Base-by-base conservation (phyloP, 768 basidiomycete species). In the Auriscalpium orientale region DNA sequence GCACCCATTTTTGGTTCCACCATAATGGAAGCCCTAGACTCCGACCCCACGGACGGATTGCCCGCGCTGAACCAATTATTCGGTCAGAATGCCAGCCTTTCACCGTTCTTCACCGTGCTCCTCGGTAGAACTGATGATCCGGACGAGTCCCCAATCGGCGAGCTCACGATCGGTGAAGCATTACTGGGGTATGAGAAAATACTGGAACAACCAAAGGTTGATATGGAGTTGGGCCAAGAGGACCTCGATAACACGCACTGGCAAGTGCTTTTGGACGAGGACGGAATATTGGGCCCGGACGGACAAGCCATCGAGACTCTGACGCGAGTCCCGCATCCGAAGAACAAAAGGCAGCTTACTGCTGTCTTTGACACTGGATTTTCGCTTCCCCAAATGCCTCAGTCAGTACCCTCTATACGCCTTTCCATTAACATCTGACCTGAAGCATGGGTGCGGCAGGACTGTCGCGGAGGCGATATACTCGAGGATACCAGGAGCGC, bases 361-460 rank as follows among this genome's bases (percentile, higher is more conserved):
- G 79, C 78, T 4, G 72, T 89, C 4, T 70, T 89, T 33, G 88
- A 89, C 64, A 83, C 83, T 7, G 88, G 88, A 0, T 87, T 85
- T 63, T 76, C 84, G 0, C 70, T 87, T 4, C 78, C 84, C 12
- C 85, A 87, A 64, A 73, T 87, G 36, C 74, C 82, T 47, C 50
- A 69, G 80, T 80, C 64, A 40, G 50, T 53, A 16, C 18, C 8
- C 22, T 33, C 56, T 43, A 56, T 51, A 28, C 45, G 64, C 59
- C 59, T 56, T 58, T 33, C 49, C 13, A 22, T 36, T 4, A 28
- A 37, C 36, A 28, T 28, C 28, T 28, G 28, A 28, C 28, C 28
- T 28, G 44, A 18, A 28, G 12, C 43, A 18, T 46, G 51, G 2
- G 28, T 49, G 51, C 15, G 52, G 13, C 66, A 80, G 81, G 50